Evolutionary conservation across 2,329 filamentous ascomycete species (phyloP), one percentile per base, ranked within the genome.

Genomic region (Cladobotryum protrusum): DNA sequence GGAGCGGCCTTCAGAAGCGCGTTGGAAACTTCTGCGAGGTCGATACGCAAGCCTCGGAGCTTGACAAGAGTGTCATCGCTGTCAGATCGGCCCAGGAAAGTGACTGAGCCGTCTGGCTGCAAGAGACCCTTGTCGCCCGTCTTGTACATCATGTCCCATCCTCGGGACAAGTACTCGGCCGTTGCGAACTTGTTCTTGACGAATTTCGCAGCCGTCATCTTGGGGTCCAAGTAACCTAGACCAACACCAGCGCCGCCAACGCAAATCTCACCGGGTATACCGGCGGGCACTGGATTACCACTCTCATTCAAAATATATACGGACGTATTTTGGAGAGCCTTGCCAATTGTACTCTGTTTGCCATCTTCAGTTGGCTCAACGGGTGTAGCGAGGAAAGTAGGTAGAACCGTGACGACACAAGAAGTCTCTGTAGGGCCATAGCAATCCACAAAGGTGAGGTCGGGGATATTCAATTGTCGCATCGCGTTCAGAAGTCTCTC

Each of bases 21-120:
- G 2, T 43, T 45, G 20, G 58, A 59, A 3, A 67, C 48, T 7
- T 79, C 77, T 3, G 61, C 56, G 1, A 79, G 57, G 13, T 80
- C 74, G 17, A 78, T 68, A 1, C 72, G 65, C 2, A 72, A 45
- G 1, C 73, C 73, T 2, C 65, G 61, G 1, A 78, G 57, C 56
- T 78, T 78, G 54, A 77, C 58, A 36, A 73, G 66, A 1, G 65
- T 71, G 47, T 75, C 71, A 3, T 68, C 70, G 1, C 50, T 59
- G 12, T 42, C 19, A 3, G 70, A 65, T 0, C 72, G 67, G 0
- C 70, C 69, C 5, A 64, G 47, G 33, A 70, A 58, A 1, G 62
- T 45, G 0, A 76, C 55, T 0, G 57, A 53, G 3, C 71, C 71
- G 20, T 71, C 63, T 0, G 50, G n/a, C 2, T 49, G 50, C 24